Evolutionary conservation across 441 rosid species (phyloP).

Genomic region (Arabidopsis lyrata): DNA sequence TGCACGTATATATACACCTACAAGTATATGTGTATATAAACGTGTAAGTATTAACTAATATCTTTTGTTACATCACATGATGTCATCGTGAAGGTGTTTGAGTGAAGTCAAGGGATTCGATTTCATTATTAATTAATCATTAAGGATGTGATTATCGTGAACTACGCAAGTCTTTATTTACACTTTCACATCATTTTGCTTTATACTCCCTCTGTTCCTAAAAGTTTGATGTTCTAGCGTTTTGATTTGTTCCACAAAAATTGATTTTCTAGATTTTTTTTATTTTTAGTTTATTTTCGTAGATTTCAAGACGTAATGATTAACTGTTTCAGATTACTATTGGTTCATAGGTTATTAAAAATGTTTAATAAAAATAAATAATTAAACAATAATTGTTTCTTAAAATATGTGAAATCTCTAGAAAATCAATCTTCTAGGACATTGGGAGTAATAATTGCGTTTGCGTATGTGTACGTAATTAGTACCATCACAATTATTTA

Average conservation of each 20-base stretch:
- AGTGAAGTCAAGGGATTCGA: constrained; percentile 64
- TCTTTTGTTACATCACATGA: constrained; percentile 50
- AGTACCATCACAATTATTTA: background rate
- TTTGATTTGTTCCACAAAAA: too few species aligned
- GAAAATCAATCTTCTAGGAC: too few species aligned
- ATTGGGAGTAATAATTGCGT: background rate
- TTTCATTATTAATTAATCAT: constrained; percentile 34
- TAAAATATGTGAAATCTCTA: too few species aligned
- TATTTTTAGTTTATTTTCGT: too few species aligned
- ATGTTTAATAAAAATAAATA: too few species aligned
- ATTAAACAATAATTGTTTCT: too few species aligned
- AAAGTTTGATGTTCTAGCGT: too few species aligned
- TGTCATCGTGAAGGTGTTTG: constrained; percentile 53
- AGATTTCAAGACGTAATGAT: too few species aligned
- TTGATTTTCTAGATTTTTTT: too few species aligned
- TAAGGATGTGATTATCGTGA: constrained; percentile 19
- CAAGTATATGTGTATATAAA: constrained; percentile 11
- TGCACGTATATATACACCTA: constrained; percentile 24
- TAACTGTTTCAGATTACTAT: too few species aligned
- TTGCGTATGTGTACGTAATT: background rate
- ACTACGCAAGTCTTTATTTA: constrained; percentile 23
- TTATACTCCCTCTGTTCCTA: too few species aligned
- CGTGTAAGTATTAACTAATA: constrained; percentile 34
- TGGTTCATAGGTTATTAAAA: too few species aligned
- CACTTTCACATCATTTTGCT: constrained; percentile 19